Evolutionary conservation across 1,284 basidiomycete species (phyloP), one percentile per base, ranked within the genome.

Genomic region (Mrakiaceae sp.): DNA sequence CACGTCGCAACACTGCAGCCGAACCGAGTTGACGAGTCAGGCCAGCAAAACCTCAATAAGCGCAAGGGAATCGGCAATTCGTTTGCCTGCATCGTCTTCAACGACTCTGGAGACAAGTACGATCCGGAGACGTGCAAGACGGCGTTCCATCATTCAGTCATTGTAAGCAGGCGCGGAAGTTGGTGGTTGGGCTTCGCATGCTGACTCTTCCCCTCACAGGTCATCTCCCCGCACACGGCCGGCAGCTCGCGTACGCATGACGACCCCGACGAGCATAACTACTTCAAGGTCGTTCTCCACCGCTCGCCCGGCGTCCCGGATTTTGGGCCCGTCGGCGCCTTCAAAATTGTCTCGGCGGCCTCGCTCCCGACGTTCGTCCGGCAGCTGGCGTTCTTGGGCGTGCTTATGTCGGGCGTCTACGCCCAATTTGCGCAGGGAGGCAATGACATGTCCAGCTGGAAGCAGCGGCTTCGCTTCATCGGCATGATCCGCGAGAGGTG

Each of bases 1-100:
- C 96, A 98, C 76, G 88, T 92, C 0, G 89, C 95, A 2, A 98
- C 96, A 1, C 85, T 99, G 78, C 98, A 98, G 96, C 96, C 96
- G 2, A 86, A 83, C 67, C 27, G 27, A 27, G 27, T 27, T 27
- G 27, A 27, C 27, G 27, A 27, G 27, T 27, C 27, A 27, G 27
- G 27, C 27, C 27, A 27, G 27, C 27, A 27, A 27, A 27, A 27
- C 27, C 27, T 27, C 27, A 82, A 84, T 79, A 98, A 98, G 79
- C 96, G 96, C 75, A 81, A 86, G 14, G 88, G 94, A 71, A 90
- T 97, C 62, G 94, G 94, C 46, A 98, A 98, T 75, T 93, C 96
- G 78, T 90, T 83, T 69, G 88, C 96, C 70, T 87, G 91, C 66
- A 94, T 99, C 72, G 84, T 99, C 64, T 99, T 92, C 87, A 99